Evolutionary conservation across 805 yeast species (phyloP), one percentile per base, ranked within the genome.

Genomic region (Spathaspora boniae): DNA sequence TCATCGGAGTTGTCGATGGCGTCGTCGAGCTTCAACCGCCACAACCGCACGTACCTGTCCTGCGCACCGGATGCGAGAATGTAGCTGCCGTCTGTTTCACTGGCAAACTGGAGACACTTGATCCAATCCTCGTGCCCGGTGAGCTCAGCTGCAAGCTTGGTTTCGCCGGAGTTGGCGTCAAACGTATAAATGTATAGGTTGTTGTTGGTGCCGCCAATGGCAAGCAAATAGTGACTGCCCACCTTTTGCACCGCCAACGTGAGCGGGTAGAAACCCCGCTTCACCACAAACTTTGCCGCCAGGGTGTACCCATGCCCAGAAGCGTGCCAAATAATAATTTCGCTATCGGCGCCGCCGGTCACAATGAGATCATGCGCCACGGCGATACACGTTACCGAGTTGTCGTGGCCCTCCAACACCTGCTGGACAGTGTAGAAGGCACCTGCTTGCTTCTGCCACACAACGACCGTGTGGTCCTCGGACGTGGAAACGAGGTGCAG

Each of bases 61-160:
- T 93, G 96, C 1, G 96, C 82, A 0, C 95, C 98, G 37, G 85
- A 77, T 4, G 98, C 98, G 18, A 93, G 64, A 2, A 86, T 54
- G 47, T 72, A 77, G 41, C 76, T 79, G 16, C 71, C 76, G 0
- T 59, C 56, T 14, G 63, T 69, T 26, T 63, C 62, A 38, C 70
- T 58, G 24, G 72, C 76, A 51, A 86, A 76, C 1, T 79, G 71
- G 20, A 93, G 60, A 9, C 86, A 71, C 53, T 84, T 83, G 33
- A 93, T 76, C 99, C 99, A 93, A 58, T 89, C 96, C 59, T 93
- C 98, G 56, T 93, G 98, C 4, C 99, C 98, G 18, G 79, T 72
- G 22, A 93, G 59, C 6, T 62, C 62, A 1, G 88, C 83, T 20
- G 69, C 65, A 35, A 62, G 64, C 6, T 48, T 34, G 27, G 70